A percentile compares a stretch with the other conserved stretches of the same genome.
Conservation (phyloP, 257 asterid species). For the Nicotiana knightiana region DNA sequence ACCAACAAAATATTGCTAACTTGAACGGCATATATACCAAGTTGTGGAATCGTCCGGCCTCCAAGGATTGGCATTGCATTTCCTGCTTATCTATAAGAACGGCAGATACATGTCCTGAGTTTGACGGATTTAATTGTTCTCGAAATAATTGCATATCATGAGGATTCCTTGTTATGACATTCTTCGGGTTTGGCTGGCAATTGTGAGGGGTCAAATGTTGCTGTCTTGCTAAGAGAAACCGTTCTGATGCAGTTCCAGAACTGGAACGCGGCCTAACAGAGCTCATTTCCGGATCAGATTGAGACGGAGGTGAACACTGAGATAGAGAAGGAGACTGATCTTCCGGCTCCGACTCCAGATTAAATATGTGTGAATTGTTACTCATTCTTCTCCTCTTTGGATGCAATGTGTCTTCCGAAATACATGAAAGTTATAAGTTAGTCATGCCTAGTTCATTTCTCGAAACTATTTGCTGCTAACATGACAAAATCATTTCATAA, state of each 20-base stretch:
- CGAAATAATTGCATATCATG: constrained; percentile 21
- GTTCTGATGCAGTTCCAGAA: constrained; percentile 27
- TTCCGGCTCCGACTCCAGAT: constrained; percentile 30
- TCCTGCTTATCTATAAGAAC: constrained; percentile 26
- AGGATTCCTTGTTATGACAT: constrained; percentile 14
- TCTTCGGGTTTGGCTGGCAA: constrained; percentile 25
- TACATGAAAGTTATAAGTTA: constrained; percentile 14
- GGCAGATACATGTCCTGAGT: constrained; percentile 16
- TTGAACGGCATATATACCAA: constrained; percentile 28
- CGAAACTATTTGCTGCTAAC: neutral
- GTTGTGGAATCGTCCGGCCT: constrained; percentile 34
- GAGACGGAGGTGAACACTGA: constrained; percentile 66
- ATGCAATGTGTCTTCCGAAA: constrained; percentile 49
- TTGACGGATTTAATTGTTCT: constrained; percentile 30
- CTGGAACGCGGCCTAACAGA: constrained; percentile 24
- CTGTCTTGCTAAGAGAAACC: constrained; percentile 40
- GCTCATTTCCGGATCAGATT: constrained; percentile 51
- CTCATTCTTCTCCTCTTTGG: constrained; percentile 67
- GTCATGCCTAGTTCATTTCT: neutral
- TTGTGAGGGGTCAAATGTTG: constrained; percentile 21
- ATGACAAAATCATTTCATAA: neutral
- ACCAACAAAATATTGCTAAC: neutral
- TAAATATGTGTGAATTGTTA: constrained; percentile 27
- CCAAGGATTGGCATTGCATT: constrained; percentile 24
- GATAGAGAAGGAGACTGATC: constrained; percentile 51